A percentile compares a stretch with the other conserved stretches of the same genome.
These are phyloP conservation scores for Rhodotorula sp. DNA, from an alignment of 1,284 basidiomycete species.

Conservation along the genomic window DNA sequence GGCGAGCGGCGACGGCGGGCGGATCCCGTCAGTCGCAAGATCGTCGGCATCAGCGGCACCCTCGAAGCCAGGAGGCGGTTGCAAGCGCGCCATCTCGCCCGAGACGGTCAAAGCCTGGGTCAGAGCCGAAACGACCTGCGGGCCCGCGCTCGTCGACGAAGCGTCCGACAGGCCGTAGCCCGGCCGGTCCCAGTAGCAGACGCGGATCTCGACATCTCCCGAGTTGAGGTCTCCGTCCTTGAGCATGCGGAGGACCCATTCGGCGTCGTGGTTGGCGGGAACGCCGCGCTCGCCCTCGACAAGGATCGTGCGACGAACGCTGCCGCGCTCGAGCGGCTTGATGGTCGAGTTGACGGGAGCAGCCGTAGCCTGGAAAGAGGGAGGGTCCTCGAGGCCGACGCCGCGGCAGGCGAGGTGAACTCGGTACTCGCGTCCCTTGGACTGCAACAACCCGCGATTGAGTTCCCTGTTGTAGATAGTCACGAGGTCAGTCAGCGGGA, in stretches of 20 bases:
- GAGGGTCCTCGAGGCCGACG: conserved; percentile 35
- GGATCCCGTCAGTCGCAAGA: background rate
- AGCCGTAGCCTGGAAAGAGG: background rate
- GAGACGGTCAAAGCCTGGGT: conserved; percentile 34
- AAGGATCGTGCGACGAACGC: conserved; percentile 36
- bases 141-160: conserved; percentile 25
- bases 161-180: conserved; percentile 40
- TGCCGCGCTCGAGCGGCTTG: conserved; percentile 5
- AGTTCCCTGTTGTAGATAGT: conserved; percentile 10
- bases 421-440: conserved; percentile 30
- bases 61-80: conserved; percentile 25
- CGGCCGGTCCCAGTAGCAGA: conserved; percentile 39
- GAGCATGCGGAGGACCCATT: conserved; percentile 39
- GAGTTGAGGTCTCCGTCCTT: conserved; percentile 33
- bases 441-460: conserved; percentile 18
- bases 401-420: conserved; percentile 39
- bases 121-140: conserved; percentile 33
- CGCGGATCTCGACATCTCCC: conserved; percentile 33
- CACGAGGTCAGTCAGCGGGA: background rate
- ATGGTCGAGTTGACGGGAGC: conserved; percentile 2
- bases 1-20: conserved; percentile 34
- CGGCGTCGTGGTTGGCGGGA: conserved; percentile 23
- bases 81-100: conserved; percentile 38
- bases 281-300: conserved; percentile 38
- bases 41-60: background rate